phyloP scores from a whole-genome alignment of 2,329 filamentous ascomycete genomes.

The Aspergillus versicolor region DNA sequence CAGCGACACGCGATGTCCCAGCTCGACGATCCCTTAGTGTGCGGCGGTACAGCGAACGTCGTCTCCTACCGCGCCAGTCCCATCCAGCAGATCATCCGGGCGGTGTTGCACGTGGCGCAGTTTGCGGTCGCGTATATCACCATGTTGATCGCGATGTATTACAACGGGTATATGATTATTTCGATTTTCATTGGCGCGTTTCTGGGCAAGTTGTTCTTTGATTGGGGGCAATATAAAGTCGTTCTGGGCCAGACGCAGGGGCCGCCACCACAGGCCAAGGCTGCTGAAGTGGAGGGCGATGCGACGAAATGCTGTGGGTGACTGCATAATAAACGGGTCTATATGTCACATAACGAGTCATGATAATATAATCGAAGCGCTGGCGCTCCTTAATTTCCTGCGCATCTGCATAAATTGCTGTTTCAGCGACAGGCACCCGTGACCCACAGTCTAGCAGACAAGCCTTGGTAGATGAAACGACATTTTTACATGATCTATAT shows the following conservation, averaged over 20 bases:
- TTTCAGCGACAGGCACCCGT: no score
- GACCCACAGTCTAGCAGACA: no score
- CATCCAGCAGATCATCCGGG: constrained; percentile 14
- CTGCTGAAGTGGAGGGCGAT: constrained; percentile 1
- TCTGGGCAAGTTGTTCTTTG: constrained; percentile 15
- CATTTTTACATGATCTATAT: no score
- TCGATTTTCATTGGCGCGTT: constrained; percentile 15
- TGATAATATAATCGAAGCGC: not conserved
- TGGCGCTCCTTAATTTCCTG: not conserved
- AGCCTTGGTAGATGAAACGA: no score
- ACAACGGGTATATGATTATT: constrained; percentile 18
- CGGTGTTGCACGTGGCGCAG: constrained; percentile 10
- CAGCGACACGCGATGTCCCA: constrained; percentile 12
- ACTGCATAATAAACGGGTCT: no score
- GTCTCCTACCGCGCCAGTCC: constrained; percentile 14
- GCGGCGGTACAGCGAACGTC: constrained; percentile 1
- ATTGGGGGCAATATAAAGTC: constrained; percentile 14
- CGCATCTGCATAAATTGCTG: no score
- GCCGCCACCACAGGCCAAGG: not conserved
- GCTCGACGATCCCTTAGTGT: constrained; percentile 5
- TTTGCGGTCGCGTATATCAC: constrained; percentile 15
- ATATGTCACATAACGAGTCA: not conserved
- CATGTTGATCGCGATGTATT: constrained; percentile 17
- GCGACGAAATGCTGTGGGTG: constrained; percentile 9
- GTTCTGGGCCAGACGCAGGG: constrained; percentile 11